Conservation (phyloP, 495 filamentous ascomycete species). For the Talaromyces wortmannii region DNA sequence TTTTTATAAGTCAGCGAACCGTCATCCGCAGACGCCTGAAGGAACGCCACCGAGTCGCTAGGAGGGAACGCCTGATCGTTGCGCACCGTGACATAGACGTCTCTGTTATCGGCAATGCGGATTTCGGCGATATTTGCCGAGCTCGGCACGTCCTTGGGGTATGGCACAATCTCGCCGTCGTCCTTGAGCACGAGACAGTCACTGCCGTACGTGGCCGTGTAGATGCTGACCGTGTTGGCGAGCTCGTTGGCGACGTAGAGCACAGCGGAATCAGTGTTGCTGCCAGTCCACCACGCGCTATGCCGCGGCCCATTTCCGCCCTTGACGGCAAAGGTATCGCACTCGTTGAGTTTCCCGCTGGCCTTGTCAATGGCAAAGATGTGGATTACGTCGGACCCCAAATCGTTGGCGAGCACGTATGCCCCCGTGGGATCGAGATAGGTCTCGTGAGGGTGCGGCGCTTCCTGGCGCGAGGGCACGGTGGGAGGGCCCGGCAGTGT, state of each 20-base stretch:
- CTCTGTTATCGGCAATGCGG: slow-evolving; percentile 9
- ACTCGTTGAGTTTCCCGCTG: slow-evolving; percentile 20
- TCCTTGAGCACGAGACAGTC: slow-evolving; percentile 35
- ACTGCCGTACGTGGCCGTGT: slow-evolving; percentile 47
- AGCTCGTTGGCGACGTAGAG: slow-evolving; percentile 63
- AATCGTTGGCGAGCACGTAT: slow-evolving; percentile 62
- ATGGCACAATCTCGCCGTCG: slow-evolving; percentile 11
- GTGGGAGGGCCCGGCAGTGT: slow-evolving; percentile 40
- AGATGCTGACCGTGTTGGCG: slow-evolving; percentile 48
- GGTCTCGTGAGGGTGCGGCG: slow-evolving; percentile 64
- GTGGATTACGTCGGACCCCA: slow-evolving; percentile 65
- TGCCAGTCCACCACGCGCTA: slow-evolving; percentile 51
- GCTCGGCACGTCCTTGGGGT: slow-evolving; percentile 19
- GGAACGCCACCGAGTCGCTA: slow-evolving; percentile 26
- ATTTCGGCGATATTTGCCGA: slow-evolving; percentile 34
- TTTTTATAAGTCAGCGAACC: slow-evolving; percentile 46
- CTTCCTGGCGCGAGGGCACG: slow-evolving; percentile 48
- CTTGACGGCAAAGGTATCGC: slow-evolving; percentile 20
- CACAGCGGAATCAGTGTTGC: too few relatives aligned
- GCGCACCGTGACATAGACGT: slow-evolving; percentile 35
- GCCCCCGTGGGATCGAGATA: slow-evolving; percentile 61
- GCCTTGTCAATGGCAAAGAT: slow-evolving; percentile 48
- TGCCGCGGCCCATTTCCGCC: slow-evolving; percentile 63
- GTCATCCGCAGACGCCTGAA: slow-evolving; percentile 16
- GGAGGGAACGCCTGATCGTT: slow-evolving; percentile 27